Percentiles rank a stretch among this genome's conserved stretches.
phyloP scores from a whole-genome alignment of 2,329 filamentous ascomycete genomes.

The Colletotrichum simmondsii region DNA sequence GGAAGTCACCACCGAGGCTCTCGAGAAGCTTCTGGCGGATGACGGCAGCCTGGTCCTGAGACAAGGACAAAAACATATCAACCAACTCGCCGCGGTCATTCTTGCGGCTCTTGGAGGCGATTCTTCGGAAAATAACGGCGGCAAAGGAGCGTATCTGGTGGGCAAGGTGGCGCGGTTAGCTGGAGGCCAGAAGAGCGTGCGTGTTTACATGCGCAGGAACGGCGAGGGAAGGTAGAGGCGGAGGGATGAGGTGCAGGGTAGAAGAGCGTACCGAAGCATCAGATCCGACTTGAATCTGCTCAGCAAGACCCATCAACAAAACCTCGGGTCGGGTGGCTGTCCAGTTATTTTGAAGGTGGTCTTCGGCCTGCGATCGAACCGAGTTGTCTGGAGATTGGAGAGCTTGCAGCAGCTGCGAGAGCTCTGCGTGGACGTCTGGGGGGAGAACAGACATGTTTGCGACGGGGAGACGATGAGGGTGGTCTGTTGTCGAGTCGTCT shows the following conservation, averaged over 20 bases:
- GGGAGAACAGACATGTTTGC: slow-evolving; percentile 84
- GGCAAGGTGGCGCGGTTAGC: slow-evolving; percentile 7
- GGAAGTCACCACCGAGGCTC: slow-evolving; percentile 77
- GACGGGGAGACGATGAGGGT: background rate
- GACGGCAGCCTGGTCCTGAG: slow-evolving; percentile 76
- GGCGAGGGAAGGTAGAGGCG: background rate
- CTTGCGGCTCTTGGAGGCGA: slow-evolving; percentile 90
- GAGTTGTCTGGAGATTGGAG: slow-evolving; percentile 91
- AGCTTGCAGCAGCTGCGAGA: slow-evolving; percentile 86
- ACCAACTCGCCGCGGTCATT: slow-evolving; percentile 75
- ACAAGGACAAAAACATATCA: slow-evolving; percentile 88
- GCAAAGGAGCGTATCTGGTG: slow-evolving; percentile 86
- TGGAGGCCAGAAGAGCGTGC: background rate
- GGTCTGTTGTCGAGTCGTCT: slow-evolving; percentile 1
- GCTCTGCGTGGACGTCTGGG: slow-evolving; percentile 84
- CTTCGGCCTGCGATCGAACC: slow-evolving; percentile 86
- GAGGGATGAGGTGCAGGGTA: slow-evolving; percentile 6
- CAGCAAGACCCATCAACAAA: slow-evolving; percentile 91
- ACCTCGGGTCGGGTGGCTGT: slow-evolving; percentile 83
- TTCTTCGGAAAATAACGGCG: slow-evolving; percentile 92
- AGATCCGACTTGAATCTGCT: slow-evolving; percentile 85
- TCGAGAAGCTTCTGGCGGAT: slow-evolving; percentile 89
- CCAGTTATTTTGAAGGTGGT: slow-evolving; percentile 93
- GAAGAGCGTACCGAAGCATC: slow-evolving; percentile 71
- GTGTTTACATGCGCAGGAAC: background rate